Evolutionary conservation across 768 basidiomycete species (phyloP).

Genomic region (Gymnopilus junonius): DNA sequence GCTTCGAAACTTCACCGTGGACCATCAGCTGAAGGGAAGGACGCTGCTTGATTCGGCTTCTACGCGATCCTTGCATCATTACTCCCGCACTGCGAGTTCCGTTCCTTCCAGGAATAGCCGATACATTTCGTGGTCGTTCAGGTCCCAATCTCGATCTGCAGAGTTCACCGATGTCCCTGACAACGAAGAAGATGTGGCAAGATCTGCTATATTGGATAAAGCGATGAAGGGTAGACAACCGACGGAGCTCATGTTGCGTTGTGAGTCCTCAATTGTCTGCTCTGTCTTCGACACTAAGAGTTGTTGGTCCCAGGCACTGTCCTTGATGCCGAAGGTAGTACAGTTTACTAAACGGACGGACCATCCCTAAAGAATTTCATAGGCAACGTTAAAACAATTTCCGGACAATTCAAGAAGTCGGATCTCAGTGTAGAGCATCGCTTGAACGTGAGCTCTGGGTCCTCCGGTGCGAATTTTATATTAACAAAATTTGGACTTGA

Average conservation of each 20-base stretch:
- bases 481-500: conserved; percentile 14
- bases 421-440: conserved; percentile 88
- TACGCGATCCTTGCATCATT: background rate
- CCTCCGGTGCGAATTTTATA: conserved; percentile 12
- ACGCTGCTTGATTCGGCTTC: conserved; percentile 2
- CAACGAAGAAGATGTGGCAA: conserved; percentile 70
- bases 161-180: conserved; percentile 38
- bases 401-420: conserved; percentile 88
- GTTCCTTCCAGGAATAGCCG: conserved; percentile 15
- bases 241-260: conserved; percentile 88
- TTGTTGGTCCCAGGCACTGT: conserved; percentile 69
- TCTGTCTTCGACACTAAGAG: conserved; percentile 15
- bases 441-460: conserved; percentile 71
- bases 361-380: conserved; percentile 22
- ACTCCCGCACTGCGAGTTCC: background rate
- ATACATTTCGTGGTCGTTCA: conserved; percentile 40
- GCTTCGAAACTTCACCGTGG: conserved; percentile 14
- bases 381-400: conserved; percentile 88
- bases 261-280: conserved; percentile 52
- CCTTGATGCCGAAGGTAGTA: conserved; percentile 78
- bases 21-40: conserved; percentile 11
- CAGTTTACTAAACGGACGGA: conserved; percentile 22
- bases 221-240: conserved; percentile 88
- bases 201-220: conserved; percentile 78
- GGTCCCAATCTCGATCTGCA: conserved; percentile 29